phyloP scores from a whole-genome alignment of 805 yeast genomes.

The Teunomyces kruisii region DNA sequence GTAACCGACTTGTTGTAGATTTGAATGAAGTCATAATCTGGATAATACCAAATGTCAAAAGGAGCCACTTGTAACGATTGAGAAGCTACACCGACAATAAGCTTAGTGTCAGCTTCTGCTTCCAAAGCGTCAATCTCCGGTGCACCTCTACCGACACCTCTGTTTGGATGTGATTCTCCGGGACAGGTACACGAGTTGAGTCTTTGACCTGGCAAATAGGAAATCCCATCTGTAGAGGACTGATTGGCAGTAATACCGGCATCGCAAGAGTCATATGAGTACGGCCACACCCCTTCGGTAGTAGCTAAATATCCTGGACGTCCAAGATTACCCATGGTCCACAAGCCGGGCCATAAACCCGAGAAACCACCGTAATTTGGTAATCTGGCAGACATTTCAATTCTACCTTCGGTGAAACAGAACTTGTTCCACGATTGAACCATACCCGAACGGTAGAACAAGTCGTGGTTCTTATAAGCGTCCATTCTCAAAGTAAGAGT shows the following conservation, averaged over 20 bases:
- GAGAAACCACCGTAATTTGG: conserved; percentile 77
- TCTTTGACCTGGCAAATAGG: conserved; percentile 82
- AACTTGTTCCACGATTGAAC: conserved; percentile 88
- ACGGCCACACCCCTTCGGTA: conserved; percentile 96
- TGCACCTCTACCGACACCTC: conserved; percentile 88
- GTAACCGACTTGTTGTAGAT: conserved; percentile 69
- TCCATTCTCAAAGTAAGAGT: conserved; percentile 69
- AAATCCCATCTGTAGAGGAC: conserved; percentile 84
- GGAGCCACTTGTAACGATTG: conserved; percentile 95
- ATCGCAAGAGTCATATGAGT: conserved; percentile 82
- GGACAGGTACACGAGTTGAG: conserved; percentile 75
- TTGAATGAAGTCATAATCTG: conserved; percentile 80
- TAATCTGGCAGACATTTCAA: conserved; percentile 73
- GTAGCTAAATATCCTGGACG: conserved; percentile 88
- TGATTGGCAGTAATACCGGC: conserved; percentile 95
- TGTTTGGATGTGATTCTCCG: conserved; percentile 83
- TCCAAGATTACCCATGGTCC: conserved; percentile 93
- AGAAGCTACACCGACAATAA: conserved; percentile 69
- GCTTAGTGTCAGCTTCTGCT: conserved; percentile 66
- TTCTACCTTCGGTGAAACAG: conserved; percentile 80
- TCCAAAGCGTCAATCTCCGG: conserved; percentile 94
- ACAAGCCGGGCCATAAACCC: conserved; percentile 95
- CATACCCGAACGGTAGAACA: conserved; percentile 89
- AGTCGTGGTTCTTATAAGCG: conserved; percentile 74
- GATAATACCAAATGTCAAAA: conserved; percentile 89